A percentile compares a stretch with the other conserved stretches of the same genome.
phyloP scores from a whole-genome alignment of 768 basidiomycete species.

The Phaffia australis region DNA sequence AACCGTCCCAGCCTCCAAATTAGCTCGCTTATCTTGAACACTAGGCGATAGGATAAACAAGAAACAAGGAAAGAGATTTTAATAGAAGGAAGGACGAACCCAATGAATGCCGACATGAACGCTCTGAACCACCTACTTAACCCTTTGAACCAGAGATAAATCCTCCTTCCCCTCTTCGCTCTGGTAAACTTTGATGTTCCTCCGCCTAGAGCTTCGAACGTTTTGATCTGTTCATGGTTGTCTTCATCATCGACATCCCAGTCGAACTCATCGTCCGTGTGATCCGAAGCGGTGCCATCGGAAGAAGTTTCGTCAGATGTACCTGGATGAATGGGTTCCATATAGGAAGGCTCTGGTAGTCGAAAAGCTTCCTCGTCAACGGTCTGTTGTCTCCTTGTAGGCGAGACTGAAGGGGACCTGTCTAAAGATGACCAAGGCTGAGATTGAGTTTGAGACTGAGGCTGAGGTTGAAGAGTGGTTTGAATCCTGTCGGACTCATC shows the following conservation, averaged over 20 bases:
- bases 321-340: background rate
- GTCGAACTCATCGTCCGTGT: constrained; percentile 60
- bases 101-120: constrained; percentile 46
- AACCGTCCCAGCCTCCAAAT: constrained; percentile 41
- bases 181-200: constrained; percentile 38
- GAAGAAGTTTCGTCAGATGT: background rate
- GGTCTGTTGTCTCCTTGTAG: no score
- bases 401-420: no score
- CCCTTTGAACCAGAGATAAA: constrained; percentile 21
- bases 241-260: constrained; percentile 57
- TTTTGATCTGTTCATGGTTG: constrained; percentile 28
- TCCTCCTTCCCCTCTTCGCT: constrained; percentile 19
- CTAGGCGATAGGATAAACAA: constrained; percentile 13
- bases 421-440: no score
- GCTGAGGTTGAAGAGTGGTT: no score
- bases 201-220: constrained; percentile 40
- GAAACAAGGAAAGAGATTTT: no score
- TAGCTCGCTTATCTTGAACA: no score
- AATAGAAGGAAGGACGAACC: constrained; percentile 7
- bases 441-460: no score
- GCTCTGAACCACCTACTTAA: constrained; percentile 13
- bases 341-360: background rate
- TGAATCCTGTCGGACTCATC: no score
- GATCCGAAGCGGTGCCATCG: constrained; percentile 40
- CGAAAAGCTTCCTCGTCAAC: background rate